Base-by-base conservation (phyloP, 2,329 filamentous ascomycete genomes). In the Domatiomyces globalis region DNA sequence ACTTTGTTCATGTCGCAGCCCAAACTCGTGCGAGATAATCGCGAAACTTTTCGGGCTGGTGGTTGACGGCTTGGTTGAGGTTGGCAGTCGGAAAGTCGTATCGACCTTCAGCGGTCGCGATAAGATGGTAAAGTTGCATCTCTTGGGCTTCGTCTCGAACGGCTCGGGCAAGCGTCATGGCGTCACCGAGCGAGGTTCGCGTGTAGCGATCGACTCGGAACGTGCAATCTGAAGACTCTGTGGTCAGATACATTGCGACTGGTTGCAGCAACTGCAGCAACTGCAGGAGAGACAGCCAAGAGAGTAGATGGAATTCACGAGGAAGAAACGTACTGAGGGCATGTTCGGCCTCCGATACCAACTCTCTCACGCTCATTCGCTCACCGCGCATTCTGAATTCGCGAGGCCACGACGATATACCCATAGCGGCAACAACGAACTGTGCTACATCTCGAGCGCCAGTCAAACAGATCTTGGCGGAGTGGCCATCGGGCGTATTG, bases 311-410 rank as follows among this genome's bases (percentile, higher is more conserved):
- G 43, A 46, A 15, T n/a, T n/a, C n/a, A 42, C 19, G 43, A 43
- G 50, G 29, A 5, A 1, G 17, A 51, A 64, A 56, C 62, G 45
- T 62, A 71, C 70, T 67, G 57, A 60, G 62, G 49, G 72, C 58
- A 53, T 77, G 73, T 64, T 67, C 75, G 66, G 68, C 76, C 6
- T 67, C 69, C n/a, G 75, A 70, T 8, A 85, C 71, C 9, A 88
- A 69, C 45, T 81, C 74, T 10, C 73, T 71, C 1, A 85, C 73
- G 0, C 73, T 76, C 64, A 83, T 69, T 5, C 79, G 71, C 49
- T 85, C 81, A n/a, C 84, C 83, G 47, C 74, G 73, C 74, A 88
- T 80, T 42, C 75, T 76, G 63, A 84, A 80, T 62, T 87, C 84
- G 5, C 67, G 65, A 2, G 83, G 83, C 85, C 85, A 89, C 17